These are phyloP conservation scores for Penicillium riverlandense DNA, from an alignment of 495 filamentous ascomycete species.

Conservation along the genomic window DNA sequence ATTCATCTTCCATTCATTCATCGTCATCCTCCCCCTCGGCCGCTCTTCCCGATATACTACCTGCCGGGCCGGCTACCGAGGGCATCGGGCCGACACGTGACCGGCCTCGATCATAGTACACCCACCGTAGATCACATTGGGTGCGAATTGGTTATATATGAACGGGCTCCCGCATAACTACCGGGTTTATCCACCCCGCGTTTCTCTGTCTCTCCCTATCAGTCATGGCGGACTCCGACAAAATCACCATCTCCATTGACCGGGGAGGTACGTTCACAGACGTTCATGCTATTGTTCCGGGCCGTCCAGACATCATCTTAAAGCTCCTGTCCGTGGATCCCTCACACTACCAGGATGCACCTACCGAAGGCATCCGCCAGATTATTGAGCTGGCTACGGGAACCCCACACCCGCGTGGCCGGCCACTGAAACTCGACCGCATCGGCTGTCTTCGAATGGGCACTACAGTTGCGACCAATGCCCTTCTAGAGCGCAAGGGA, in stretches of 20 bases:
- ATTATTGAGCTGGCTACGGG: conserved; percentile 76
- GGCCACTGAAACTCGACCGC: conserved; percentile 70
- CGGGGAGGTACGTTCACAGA: conserved; percentile 64
- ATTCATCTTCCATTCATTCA: too few relatives aligned
- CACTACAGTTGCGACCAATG: conserved; percentile 85
- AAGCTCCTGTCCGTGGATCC: conserved; percentile 91
- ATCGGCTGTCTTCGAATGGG: conserved; percentile 89
- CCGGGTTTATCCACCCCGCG: too few relatives aligned
- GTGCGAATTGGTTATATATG: conserved; percentile 2
- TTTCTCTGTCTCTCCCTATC: background rate
- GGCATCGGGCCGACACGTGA: conserved; percentile 31
- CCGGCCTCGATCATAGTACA: background rate
- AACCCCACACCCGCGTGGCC: conserved; percentile 68
- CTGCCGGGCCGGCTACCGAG: background rate
- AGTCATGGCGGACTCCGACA: conserved; percentile 23
- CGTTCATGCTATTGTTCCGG: conserved; percentile 47
- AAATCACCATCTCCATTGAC: conserved; percentile 41
- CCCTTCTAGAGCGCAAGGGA: conserved; percentile 89
- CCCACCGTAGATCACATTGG: background rate
- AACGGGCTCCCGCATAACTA: background rate
- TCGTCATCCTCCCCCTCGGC: conserved; percentile 9
- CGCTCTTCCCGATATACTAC: conserved; percentile 7
- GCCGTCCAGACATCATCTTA: conserved; percentile 66
- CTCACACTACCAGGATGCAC: conserved; percentile 80
- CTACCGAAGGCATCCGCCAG: conserved; percentile 84